phyloP scores from a whole-genome alignment of 345 rosid species.

The Citrus hindsii region DNA sequence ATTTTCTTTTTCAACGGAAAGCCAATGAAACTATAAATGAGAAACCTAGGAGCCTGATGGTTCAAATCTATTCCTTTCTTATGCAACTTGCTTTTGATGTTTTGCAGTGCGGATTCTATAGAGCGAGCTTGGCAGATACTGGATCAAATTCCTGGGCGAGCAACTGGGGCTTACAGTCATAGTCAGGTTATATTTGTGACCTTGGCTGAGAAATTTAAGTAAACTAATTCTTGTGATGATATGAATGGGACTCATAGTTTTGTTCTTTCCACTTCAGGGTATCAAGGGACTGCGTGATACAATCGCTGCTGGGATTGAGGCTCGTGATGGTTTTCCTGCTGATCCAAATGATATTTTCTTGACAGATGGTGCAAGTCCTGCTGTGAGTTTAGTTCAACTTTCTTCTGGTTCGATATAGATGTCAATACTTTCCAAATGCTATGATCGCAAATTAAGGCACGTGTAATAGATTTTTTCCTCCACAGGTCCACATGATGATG shows the following conservation, averaged over 20 bases:
- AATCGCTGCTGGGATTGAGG: conserved; percentile 90
- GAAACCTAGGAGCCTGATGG: not conserved
- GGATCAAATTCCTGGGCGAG: conserved; percentile 94
- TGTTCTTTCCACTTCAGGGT: conserved; percentile 47
- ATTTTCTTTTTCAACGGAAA: not conserved
- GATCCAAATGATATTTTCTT: conserved; percentile 86
- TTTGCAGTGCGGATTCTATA: conserved; percentile 77
- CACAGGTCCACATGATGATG: conserved; percentile 97
- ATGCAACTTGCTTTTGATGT: conserved; percentile 6
- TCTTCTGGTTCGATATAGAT: not conserved
- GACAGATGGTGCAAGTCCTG: conserved; percentile 99
- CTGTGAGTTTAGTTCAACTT: conserved; percentile 36
- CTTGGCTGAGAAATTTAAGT: not conserved
- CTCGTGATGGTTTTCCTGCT: conserved; percentile 91
- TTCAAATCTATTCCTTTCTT: not conserved
- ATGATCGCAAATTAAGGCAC: not conserved
- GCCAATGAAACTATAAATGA: not conserved
- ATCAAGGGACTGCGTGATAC: conserved; percentile 87
- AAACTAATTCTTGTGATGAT: not conserved
- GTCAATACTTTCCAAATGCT: not conserved
- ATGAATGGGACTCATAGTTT: not conserved
- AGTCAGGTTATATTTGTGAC: conserved; percentile 62
- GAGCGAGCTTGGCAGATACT: conserved; percentile 89
- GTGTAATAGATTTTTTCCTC: not conserved
- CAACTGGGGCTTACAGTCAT: conserved; percentile 98